phyloP scores from a whole-genome alignment of 306 rosid genomes.

The Gillenia trifoliata region DNA sequence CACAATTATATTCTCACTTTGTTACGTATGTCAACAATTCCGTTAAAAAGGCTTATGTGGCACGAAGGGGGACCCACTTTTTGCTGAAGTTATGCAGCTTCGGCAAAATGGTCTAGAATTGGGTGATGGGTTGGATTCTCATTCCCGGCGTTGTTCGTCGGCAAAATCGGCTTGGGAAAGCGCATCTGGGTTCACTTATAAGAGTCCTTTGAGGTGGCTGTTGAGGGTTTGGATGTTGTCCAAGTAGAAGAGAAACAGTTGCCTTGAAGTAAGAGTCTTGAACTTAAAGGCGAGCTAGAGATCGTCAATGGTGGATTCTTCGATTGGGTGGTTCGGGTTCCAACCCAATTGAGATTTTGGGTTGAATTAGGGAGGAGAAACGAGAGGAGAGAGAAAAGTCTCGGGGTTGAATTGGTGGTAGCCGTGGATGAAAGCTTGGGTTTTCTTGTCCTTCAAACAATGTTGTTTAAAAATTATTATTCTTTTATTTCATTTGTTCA shows the following conservation, averaged over 20 bases:
- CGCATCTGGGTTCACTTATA: slow-evolving; percentile 63
- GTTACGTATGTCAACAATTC: too few species aligned
- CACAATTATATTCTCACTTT: too few species aligned
- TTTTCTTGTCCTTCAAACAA: too few species aligned
- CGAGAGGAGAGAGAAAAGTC: background rate
- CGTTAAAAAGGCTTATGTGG: too few species aligned
- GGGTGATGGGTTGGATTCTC: background rate
- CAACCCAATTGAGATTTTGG: background rate
- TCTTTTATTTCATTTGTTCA: background rate
- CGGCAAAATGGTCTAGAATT: slow-evolving; percentile 3
- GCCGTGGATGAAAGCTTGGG: background rate
- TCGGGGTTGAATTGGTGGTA: background rate
- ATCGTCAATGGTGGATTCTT: slow-evolving; percentile 46
- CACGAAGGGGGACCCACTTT: too few species aligned
- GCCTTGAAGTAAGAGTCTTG: slow-evolving; percentile 47
- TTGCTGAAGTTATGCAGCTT: too few species aligned
- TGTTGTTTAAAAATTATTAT: too few species aligned
- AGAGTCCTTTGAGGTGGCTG: slow-evolving; percentile 33
- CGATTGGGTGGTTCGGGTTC: background rate
- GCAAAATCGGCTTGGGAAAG: slow-evolving; percentile 43
- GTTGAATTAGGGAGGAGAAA: background rate
- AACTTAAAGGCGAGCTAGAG: too few species aligned
- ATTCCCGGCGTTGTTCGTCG: slow-evolving; percentile 29
- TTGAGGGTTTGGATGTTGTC: slow-evolving; percentile 34
- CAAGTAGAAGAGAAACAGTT: slow-evolving; percentile 52